Conservation (phyloP, 441 rosid genomes). For the Populus hybrid region DNA sequence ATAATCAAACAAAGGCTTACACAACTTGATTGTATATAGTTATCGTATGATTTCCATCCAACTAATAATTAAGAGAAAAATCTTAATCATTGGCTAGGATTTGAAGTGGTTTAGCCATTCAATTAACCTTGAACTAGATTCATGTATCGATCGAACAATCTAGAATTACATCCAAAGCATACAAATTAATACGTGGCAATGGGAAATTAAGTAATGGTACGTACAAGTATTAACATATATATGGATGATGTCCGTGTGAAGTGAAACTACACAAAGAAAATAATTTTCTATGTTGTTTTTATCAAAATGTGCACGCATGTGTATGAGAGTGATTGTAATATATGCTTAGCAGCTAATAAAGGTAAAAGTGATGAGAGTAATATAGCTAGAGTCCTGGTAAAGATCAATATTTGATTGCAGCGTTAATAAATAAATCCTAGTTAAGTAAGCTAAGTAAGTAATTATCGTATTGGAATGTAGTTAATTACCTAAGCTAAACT, state of each 20-base stretch:
- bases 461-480: neutral
- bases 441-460: neutral
- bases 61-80: neutral
- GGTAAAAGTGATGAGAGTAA: neutral
- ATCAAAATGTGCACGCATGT: slow-evolving; percentile 23
- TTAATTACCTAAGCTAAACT: neutral
- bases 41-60: neutral
- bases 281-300: neutral
- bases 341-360: slow-evolving; percentile 3
- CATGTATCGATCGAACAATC: slow-evolving; percentile 17
- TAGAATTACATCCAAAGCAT: neutral
- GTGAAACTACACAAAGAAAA: slow-evolving; percentile 1
- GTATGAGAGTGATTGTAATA: neutral
- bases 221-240: slow-evolving; percentile 1
- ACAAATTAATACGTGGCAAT: slow-evolving; percentile 15
- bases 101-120: neutral
- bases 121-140: slow-evolving; percentile 11
- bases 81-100: neutral
- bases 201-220: neutral
- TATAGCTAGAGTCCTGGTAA: neutral
- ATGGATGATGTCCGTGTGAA: slow-evolving; percentile 17
- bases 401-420: neutral
- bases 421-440: neutral
- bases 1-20: neutral
- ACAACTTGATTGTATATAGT: neutral